Percentiles rank a stretch among this genome's conserved stretches.
These are phyloP conservation scores for Cryptococcus sp. DNA, from an alignment of 1,284 basidiomycete species.

Conservation along the genomic window DNA sequence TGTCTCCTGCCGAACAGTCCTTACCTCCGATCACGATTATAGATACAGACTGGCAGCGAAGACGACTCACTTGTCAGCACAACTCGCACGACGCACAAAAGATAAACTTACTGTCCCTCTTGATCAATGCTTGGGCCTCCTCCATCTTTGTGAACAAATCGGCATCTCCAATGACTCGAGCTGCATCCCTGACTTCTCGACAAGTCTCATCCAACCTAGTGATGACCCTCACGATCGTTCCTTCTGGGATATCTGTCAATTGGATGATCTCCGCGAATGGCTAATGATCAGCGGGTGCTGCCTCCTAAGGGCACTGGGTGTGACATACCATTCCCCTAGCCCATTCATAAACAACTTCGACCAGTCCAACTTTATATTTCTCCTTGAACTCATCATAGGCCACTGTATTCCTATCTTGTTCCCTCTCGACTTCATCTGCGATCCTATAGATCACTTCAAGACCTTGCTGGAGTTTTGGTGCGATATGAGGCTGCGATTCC, in stretches of 20 bases:
- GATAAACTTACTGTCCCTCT: slow-evolving; percentile 73
- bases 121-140: slow-evolving; percentile 85
- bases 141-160: slow-evolving; percentile 98
- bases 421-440: slow-evolving; percentile 72
- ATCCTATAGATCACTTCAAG: slow-evolving; percentile 72
- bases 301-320: no score
- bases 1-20: no score
- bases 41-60: slow-evolving; percentile 36
- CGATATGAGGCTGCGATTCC: slow-evolving; percentile 74
- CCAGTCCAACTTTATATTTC: slow-evolving; percentile 78
- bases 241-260: slow-evolving; percentile 92
- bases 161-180: slow-evolving; percentile 93
- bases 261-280: slow-evolving; percentile 91
- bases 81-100: background rate
- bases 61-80: background rate
- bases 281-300: slow-evolving; percentile 51
- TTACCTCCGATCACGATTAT: background rate
- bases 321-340: slow-evolving; percentile 85
- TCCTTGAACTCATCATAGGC: slow-evolving; percentile 69
- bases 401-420: slow-evolving; percentile 76
- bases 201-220: slow-evolving; percentile 96
- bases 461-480: slow-evolving; percentile 65
- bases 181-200: slow-evolving; percentile 92
- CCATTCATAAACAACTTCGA: slow-evolving; percentile 98
- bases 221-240: slow-evolving; percentile 94